phyloP scores from a whole-genome alignment of 2,329 filamentous ascomycete species.

The Xylariaceae sp. region DNA sequence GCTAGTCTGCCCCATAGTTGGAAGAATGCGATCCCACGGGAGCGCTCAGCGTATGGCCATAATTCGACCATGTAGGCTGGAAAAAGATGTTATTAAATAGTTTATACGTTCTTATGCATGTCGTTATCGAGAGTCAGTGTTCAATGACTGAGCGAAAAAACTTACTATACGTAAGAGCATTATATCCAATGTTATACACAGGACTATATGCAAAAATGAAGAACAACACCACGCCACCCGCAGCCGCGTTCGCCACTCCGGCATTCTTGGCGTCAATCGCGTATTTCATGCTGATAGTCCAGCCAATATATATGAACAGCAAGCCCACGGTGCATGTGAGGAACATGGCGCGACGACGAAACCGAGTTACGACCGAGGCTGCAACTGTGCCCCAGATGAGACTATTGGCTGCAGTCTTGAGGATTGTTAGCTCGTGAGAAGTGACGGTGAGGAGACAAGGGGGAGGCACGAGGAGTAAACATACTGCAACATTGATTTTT shows the following conservation, averaged over 20 bases:
- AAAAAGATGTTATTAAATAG: neutral
- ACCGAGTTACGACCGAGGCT: constrained; percentile 38
- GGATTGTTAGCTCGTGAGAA: neutral
- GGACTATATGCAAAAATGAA: constrained; percentile 60
- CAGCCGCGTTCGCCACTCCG: constrained; percentile 21
- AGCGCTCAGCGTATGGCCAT: constrained; percentile 53
- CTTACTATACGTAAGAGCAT: constrained; percentile 60
- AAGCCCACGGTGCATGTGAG: constrained; percentile 39
- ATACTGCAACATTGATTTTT: constrained; percentile 40
- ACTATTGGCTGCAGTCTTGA: constrained; percentile 38
- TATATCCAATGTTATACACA: constrained; percentile 63
- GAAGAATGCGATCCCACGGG: constrained; percentile 55
- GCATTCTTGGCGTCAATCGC: constrained; percentile 32
- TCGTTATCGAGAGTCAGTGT: neutral
- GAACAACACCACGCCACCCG: constrained; percentile 40
- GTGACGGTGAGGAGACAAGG: neutral
- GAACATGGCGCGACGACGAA: constrained; percentile 36
- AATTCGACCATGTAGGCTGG: constrained; percentile 53
- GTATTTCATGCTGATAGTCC: constrained; percentile 46
- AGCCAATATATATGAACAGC: constrained; percentile 45
- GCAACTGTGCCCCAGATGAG: constrained; percentile 39
- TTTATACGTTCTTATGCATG: neutral
- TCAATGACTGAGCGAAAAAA: neutral
- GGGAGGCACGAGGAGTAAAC: too few relatives aligned
- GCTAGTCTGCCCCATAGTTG: constrained; percentile 48